A percentile compares a stretch with the other conserved stretches of the same genome.
Conservation (phyloP, 192 early-diverging fungal species). For the Coemansia sp. region DNA sequence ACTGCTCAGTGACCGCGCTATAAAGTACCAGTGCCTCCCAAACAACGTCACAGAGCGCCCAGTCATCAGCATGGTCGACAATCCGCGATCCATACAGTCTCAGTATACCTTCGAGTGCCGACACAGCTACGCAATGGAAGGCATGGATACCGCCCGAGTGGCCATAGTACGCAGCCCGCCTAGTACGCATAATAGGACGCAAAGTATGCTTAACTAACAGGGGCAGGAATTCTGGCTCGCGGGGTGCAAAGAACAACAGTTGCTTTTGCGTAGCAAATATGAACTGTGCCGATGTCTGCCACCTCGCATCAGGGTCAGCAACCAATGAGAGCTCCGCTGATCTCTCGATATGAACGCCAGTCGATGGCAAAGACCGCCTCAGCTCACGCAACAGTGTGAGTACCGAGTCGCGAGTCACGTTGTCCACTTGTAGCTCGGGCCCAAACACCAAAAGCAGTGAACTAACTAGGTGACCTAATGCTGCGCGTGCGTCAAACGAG, state of each 20-base stretch:
- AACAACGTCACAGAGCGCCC: slow-evolving; percentile 36
- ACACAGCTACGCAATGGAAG: slow-evolving; percentile 39
- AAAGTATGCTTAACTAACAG: slow-evolving; percentile 18
- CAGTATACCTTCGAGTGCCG: slow-evolving; percentile 39
- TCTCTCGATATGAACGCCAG: not conserved
- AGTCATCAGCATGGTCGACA: not conserved
- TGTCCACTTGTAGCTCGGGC: slow-evolving; percentile 82
- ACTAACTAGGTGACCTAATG: slow-evolving; percentile 85
- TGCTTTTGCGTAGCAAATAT: slow-evolving; percentile 44
- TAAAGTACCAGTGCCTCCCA: slow-evolving; percentile 52
- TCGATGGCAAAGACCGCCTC: slow-evolving; percentile 63
- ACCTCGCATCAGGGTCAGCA: slow-evolving; percentile 45
- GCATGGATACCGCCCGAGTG: slow-evolving; percentile 4
- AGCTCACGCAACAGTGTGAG: slow-evolving; percentile 80
- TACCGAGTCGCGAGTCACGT: slow-evolving; percentile 76
- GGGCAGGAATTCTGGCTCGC: slow-evolving; percentile 18
- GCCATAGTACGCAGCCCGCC: slow-evolving; percentile 20
- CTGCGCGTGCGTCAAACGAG: slow-evolving; percentile 59
- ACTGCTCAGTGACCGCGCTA: slow-evolving; percentile 6
- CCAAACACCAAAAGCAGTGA: slow-evolving; percentile 89
- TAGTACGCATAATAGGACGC: slow-evolving; percentile 36
- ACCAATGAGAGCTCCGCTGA: slow-evolving; percentile 5
- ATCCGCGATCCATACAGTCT: slow-evolving; percentile 38
- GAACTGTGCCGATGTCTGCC: slow-evolving; percentile 37
- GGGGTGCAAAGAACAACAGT: slow-evolving; percentile 35